phyloP scores from a whole-genome alignment of 331 rosid genomes.

The Acacia pycnantha region DNA sequence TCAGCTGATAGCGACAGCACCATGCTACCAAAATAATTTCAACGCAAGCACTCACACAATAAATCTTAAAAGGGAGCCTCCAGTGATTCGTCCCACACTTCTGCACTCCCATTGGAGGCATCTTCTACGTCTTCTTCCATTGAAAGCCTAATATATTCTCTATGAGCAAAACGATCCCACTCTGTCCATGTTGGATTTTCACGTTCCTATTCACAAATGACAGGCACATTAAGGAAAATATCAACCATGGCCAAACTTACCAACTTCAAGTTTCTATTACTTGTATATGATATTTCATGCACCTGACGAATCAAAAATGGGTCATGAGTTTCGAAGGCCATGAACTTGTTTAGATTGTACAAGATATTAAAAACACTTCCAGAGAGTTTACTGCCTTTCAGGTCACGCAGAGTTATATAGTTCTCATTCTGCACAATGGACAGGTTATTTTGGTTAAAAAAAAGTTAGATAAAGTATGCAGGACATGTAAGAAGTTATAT shows the following conservation, averaged over 20 bases:
- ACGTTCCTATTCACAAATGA: constrained; percentile 75
- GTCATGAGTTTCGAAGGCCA: constrained; percentile 99
- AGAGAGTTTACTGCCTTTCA: constrained; percentile 93
- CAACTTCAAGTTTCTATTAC: constrained; percentile 4
- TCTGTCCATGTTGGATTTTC: constrained; percentile 99
- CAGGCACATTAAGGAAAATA: constrained; percentile 31
- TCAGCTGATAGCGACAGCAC: neutral
- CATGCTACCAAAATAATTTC: constrained; percentile 1
- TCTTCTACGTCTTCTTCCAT: constrained; percentile 99
- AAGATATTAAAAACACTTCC: constrained; percentile 95
- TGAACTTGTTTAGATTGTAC: constrained; percentile 96
- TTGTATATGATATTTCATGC: constrained; percentile 18
- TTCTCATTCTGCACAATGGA: constrained; percentile 70
- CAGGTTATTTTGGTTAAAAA: neutral
- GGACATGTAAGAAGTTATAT: constrained; percentile 1
- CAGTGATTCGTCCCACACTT: constrained; percentile 99
- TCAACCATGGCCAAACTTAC: constrained; percentile 14
- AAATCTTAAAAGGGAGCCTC: constrained; percentile 90
- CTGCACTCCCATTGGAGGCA: constrained; percentile 98
- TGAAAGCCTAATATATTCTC: constrained; percentile 98
- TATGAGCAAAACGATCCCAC: constrained; percentile 99
- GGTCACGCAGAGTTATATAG: constrained; percentile 71
- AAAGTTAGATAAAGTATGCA: constrained; percentile 2
- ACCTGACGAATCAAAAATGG: constrained; percentile 99
- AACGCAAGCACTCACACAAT: constrained; percentile 48